Base-by-base conservation (phyloP, 345 rosid species). In the Salix exigua region DNA sequence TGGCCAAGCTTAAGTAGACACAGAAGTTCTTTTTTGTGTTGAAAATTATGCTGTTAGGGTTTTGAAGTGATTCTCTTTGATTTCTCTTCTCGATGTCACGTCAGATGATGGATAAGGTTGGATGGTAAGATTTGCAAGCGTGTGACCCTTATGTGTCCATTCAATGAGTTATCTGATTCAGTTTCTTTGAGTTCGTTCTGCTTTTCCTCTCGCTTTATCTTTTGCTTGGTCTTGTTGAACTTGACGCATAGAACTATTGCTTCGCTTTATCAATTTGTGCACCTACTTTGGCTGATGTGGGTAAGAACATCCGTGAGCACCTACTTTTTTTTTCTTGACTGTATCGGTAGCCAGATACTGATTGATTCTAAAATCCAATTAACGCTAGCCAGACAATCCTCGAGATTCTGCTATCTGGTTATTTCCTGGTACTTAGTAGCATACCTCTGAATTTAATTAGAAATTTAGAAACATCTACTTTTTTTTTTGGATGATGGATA, bases 1-100 rank as follows among this genome's bases (percentile, higher is more conserved):
- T 70, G 78, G 71, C 72, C 26, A 26, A 30, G 53, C 25, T 73
- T 30, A 14, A 23, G 75, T 77, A 55, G 69, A 78, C 37, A 14
- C 30, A 19, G 6, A 23, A 28, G 63, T 73, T 38, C 19, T 44
- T 35, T 62, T 62, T 28, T 30, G 9, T 18, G 68, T 19, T 73
- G 60, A 63, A 44, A 63, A 61, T 28, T 73, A 51, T 60, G 35
- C 17, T 63, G 40, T 50, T 28, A 28, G 31, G 66, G 38, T 38
- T 67, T 14, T 67, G 66, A 44, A 51, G 63, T 48, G 48, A 17
- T 78, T 18, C 44, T 66, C n/a, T 31, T 48, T 67, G 21, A 5
- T 77, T 28, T 77, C 9, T 30, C 35, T 33, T 71, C 26, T 13
- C 30, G 28, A 10, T 67, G 70, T 35, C 48, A 1, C 38, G 26